phyloP scores from a whole-genome alignment of 2,329 filamentous ascomycete species.

The Elsinoe australis region DNA sequence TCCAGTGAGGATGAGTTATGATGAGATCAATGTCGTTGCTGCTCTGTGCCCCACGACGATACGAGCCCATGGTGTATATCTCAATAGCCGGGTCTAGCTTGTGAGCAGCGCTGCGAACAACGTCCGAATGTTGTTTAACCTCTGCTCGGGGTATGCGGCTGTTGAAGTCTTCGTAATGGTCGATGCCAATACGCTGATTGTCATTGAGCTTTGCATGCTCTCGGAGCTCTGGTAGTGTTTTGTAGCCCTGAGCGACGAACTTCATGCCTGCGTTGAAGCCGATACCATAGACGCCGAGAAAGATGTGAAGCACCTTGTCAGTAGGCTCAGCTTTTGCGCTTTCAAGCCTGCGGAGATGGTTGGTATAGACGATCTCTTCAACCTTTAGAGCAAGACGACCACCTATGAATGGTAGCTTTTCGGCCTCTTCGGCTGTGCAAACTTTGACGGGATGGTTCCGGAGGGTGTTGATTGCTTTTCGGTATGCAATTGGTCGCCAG shows the following conservation, averaged over 20 bases:
- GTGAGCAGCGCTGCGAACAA: constrained; percentile 54
- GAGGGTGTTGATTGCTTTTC: constrained; percentile 67
- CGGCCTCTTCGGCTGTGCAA: constrained; percentile 61
- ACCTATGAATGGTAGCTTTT: constrained; percentile 61
- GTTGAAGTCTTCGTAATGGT: constrained; percentile 72
- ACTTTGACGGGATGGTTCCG: constrained; percentile 58
- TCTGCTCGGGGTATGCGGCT: constrained; percentile 70
- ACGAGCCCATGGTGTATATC: constrained; percentile 73
- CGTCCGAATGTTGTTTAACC: constrained; percentile 59
- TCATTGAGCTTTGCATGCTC: constrained; percentile 54
- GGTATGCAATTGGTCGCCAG: constrained; percentile 69
- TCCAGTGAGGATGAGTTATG: constrained; percentile 60
- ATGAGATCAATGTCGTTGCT: constrained; percentile 83
- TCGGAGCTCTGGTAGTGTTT: constrained; percentile 63
- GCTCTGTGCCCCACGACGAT: constrained; percentile 65
- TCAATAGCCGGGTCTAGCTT: constrained; percentile 57
- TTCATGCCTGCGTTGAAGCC: constrained; percentile 61
- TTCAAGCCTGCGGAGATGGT: constrained; percentile 63
- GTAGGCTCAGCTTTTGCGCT: constrained; percentile 59
- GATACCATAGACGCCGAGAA: constrained; percentile 72
- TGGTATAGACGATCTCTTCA: constrained; percentile 75
- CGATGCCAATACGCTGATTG: constrained; percentile 68
- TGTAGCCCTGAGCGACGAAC: constrained; percentile 70
- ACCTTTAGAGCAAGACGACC: constrained; percentile 71
- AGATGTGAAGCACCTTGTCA: constrained; percentile 59